Evolutionary conservation across 1,139 yeast genomes (phyloP), one percentile per base, ranked within the genome.

Genomic region (Candida glucosophila): DNA sequence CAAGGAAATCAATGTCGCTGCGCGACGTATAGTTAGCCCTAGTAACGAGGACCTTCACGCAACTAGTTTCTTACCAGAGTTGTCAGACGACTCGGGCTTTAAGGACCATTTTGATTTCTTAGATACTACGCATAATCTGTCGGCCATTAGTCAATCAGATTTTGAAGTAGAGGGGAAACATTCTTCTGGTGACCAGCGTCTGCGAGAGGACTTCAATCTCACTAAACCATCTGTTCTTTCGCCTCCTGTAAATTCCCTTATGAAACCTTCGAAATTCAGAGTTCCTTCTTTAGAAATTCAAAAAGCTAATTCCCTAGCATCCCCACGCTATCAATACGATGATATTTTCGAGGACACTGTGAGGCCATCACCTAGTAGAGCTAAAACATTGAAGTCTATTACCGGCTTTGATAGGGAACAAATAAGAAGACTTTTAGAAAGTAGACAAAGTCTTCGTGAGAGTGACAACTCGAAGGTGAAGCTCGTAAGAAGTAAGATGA

Each of bases 381-480:
- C 62, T 13, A 44, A 48, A 22, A 67, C 69, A 6, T 55, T 60
- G 66, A 57, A 53, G 31, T 59, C 70, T 1, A 52, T 55, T 28
- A 70, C 67, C 29, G 63, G 70, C 30, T 58, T 62, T 60, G 74
- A 68, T 31, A 55, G 64, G 6, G 64, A 65, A 23, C 72, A 67
- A 34, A 60, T 67, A 3, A 54, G 58, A 33, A 49, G 56, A 30
- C 56, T 65, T 8, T 48, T 57, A 35, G 58, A 54, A 28, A 51
- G 68, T 19, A 63, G 60, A 28, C 44, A 54, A 23, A 56, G 55
- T 3, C 52, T 63, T 23, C 52, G 61, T 11, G 68, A 63, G 29
- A 68, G 61, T 20, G 71, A 64, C 32, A 63, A 60, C 31, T 39
- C 60, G 2, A 47, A 48, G 23, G 43, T 61, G 25, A 64, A 64